Conservation (phyloP, 1,284 basidiomycete genomes). For the Cutaneotrichosporon sp. region DNA sequence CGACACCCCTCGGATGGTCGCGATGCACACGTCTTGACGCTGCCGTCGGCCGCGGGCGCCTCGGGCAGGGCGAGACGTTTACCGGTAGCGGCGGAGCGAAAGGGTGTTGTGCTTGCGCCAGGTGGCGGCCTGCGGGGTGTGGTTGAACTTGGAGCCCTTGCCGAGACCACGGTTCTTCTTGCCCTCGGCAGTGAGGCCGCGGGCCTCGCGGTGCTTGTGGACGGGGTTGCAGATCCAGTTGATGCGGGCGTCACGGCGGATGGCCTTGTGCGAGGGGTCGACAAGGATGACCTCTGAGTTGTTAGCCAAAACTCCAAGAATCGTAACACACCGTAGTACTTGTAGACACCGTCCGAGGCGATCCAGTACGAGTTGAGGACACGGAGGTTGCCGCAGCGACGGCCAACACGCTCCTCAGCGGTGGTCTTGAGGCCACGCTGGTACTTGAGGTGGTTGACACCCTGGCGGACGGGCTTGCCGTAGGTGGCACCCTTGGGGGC, state of each 20-base stretch:
- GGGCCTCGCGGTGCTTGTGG: slow-evolving; percentile 96
- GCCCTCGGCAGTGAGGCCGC: slow-evolving; percentile 93
- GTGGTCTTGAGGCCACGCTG: slow-evolving; percentile 88
- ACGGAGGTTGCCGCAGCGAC: slow-evolving; percentile 90
- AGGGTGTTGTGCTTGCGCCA: slow-evolving; percentile 99
- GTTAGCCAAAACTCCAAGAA: not conserved
- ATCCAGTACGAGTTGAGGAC: slow-evolving; percentile 99
- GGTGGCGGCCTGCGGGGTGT: slow-evolving; percentile 81
- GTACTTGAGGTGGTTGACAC: slow-evolving; percentile 99
- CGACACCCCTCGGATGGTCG: not conserved
- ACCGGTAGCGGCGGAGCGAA: slow-evolving; percentile 96
- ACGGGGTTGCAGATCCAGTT: slow-evolving; percentile 95
- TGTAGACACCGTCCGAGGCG: slow-evolving; percentile 99
- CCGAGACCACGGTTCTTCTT: slow-evolving; percentile 80
- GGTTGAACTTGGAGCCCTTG: slow-evolving; percentile 94
- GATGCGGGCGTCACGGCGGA: slow-evolving; percentile 92
- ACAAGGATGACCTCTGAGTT: slow-evolving; percentile 73
- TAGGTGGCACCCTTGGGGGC: slow-evolving; percentile 97
- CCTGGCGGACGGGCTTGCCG: slow-evolving; percentile 99
- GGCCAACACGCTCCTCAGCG: slow-evolving; percentile 97
- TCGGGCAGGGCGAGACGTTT: slow-evolving; percentile 43
- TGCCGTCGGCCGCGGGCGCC: slow-evolving; percentile 11
- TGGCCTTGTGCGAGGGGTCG: slow-evolving; percentile 60
- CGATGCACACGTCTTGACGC: not conserved
- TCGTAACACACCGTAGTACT: slow-evolving; percentile 68